These are phyloP conservation scores for Rosa rugosa DNA, from an alignment of 306 rosid genomes.

Conservation along the genomic window DNA sequence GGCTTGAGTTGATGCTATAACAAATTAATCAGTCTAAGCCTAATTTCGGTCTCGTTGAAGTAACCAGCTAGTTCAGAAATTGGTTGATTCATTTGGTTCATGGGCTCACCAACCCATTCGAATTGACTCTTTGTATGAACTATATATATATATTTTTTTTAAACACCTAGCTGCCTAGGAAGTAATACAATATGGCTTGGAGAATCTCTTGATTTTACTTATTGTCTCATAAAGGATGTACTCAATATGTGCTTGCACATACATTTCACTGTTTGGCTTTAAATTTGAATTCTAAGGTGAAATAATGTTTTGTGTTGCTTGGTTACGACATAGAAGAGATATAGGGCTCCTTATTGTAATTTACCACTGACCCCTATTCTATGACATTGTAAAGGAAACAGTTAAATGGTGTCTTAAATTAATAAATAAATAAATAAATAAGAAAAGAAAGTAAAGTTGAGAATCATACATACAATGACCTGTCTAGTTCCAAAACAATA, in stretches of 20 bases:
- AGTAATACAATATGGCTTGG: neutral
- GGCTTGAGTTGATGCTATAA: neutral
- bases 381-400: neutral
- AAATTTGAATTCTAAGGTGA: neutral
- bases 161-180: too few relatives aligned
- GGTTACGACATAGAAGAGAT: neutral
- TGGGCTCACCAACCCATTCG: neutral
- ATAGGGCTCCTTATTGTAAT: neutral
- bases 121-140: neutral
- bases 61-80: neutral
- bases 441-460: neutral
- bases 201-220: neutral
- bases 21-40: neutral
- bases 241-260: neutral
- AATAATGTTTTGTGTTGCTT: neutral
- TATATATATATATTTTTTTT: neutral
- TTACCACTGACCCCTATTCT: neutral
- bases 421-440: neutral
- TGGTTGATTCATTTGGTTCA: neutral
- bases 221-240: neutral
- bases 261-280: neutral
- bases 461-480: neutral
- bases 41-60: neutral
- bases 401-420: neutral
- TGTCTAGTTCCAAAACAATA: neutral